These are phyloP conservation scores for Apophysomyces variabilis DNA, from an alignment of 371 early-diverging fungal species.

Conservation along the genomic window DNA sequence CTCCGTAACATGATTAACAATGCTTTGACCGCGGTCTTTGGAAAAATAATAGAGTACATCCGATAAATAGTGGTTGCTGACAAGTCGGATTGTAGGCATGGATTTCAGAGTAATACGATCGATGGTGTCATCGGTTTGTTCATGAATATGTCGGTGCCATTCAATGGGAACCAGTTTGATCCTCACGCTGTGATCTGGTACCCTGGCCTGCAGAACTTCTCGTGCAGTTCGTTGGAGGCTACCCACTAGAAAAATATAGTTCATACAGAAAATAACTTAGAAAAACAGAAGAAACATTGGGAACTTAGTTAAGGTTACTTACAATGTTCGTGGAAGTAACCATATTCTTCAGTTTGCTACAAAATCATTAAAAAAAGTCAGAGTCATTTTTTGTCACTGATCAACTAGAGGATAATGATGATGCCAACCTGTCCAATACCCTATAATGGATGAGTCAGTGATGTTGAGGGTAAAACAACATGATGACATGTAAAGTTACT, in stretches of 20 bases:
- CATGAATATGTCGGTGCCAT: constrained; percentile 59
- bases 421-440: constrained; percentile 65
- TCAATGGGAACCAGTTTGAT: constrained; percentile 62
- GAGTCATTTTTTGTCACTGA: neutral
- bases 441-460: constrained; percentile 16
- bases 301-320: constrained; percentile 14
- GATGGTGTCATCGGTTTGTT: constrained; percentile 41
- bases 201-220: constrained; percentile 56
- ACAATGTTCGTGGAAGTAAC: constrained; percentile 60
- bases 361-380: neutral
- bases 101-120: constrained; percentile 64
- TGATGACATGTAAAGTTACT: constrained; percentile 12
- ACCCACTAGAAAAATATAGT: constrained; percentile 34
- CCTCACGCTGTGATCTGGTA: constrained; percentile 45
- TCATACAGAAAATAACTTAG: neutral
- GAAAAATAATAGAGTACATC: constrained; percentile 68
- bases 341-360: constrained; percentile 60
- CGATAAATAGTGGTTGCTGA: constrained; percentile 68
- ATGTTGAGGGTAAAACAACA: neutral
- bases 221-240: constrained; percentile 54
- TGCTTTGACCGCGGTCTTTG: constrained; percentile 56
- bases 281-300: neutral
- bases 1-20: constrained; percentile 58
- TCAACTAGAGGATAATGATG: neutral
- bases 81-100: constrained; percentile 57